phyloP scores from a whole-genome alignment of 2,329 filamentous ascomycete species.

The Immersiporthe knoxdaviesiana region DNA sequence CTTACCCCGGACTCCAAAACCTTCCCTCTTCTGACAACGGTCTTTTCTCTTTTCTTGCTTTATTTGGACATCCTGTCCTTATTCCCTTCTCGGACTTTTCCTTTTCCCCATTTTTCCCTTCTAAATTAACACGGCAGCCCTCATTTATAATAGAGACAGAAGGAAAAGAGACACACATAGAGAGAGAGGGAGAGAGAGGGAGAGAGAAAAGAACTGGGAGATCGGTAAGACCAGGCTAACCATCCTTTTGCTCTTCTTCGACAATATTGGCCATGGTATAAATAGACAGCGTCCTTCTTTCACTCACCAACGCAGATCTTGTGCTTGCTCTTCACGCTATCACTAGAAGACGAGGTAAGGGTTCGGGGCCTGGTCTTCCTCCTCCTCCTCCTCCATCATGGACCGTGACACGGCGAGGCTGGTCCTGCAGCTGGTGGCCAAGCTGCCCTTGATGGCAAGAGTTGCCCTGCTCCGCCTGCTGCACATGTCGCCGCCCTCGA shows the following conservation, averaged over 20 bases:
- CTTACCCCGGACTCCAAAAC: no score
- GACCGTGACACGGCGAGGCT: conserved; percentile 31
- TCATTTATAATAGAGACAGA: neutral
- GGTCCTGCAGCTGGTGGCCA: conserved; percentile 49
- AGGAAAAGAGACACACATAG: no score
- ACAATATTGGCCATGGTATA: neutral
- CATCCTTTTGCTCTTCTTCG: neutral
- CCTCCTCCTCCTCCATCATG: conserved; percentile 7
- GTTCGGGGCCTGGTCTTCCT: no score
- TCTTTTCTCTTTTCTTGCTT: neutral
- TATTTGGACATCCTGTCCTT: neutral
- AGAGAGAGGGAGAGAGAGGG: no score
- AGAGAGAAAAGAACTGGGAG: neutral
- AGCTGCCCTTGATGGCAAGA: conserved; percentile 65
- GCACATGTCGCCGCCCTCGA: conserved; percentile 68
- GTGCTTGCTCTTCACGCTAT: neutral
- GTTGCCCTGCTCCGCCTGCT: conserved; percentile 67
- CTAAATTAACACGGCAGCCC: neutral
- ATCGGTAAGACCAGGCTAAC: no score
- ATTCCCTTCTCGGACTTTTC: no score
- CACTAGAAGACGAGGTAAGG: conserved; percentile 3
- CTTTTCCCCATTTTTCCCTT: no score
- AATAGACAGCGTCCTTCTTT: neutral
- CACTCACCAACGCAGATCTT: neutral
- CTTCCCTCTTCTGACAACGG: neutral